These are phyloP conservation scores for Phytophthora pseudosyringae DNA, from an alignment of 352 stramenopile species.

Conservation along the genomic window DNA sequence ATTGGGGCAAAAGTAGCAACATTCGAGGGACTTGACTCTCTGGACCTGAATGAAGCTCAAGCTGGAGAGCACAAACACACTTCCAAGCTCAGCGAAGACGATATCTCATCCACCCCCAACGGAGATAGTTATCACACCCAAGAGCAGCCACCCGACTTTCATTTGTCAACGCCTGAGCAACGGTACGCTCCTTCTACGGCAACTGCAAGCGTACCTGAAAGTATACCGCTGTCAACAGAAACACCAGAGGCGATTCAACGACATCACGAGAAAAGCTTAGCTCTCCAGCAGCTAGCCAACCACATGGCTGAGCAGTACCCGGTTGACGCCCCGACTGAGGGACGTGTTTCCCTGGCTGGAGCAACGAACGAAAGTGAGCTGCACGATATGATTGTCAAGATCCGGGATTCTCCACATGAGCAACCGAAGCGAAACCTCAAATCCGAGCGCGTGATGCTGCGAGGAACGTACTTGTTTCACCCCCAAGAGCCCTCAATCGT, in stretches of 20 bases:
- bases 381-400: slow-evolving; percentile 52
- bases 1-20: slow-evolving; percentile 5
- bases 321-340: slow-evolving; percentile 4
- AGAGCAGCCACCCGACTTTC: slow-evolving; percentile 6
- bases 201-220: slow-evolving; percentile 9
- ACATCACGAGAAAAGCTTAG: slow-evolving; percentile 22
- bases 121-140: not conserved
- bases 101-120: not conserved
- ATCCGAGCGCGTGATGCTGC: slow-evolving; percentile 62
- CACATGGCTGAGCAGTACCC: slow-evolving; percentile 15
- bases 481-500: slow-evolving; percentile 72
- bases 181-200: slow-evolving; percentile 21
- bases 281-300: slow-evolving; percentile 23
- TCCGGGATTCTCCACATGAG: slow-evolving; percentile 54
- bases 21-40: slow-evolving; percentile 24
- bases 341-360: slow-evolving; percentile 24
- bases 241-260: slow-evolving; percentile 4
- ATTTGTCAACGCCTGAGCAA: slow-evolving; percentile 2
- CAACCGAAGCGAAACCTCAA: slow-evolving; percentile 54
- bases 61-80: slow-evolving; percentile 2
- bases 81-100: slow-evolving; percentile 2
- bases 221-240: not conserved
- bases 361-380: slow-evolving; percentile 31
- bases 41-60: slow-evolving; percentile 14
- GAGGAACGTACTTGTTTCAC: slow-evolving; percentile 79